phyloP scores from a whole-genome alignment of 257 asterid species.

The Euphrasia confusa region DNA sequence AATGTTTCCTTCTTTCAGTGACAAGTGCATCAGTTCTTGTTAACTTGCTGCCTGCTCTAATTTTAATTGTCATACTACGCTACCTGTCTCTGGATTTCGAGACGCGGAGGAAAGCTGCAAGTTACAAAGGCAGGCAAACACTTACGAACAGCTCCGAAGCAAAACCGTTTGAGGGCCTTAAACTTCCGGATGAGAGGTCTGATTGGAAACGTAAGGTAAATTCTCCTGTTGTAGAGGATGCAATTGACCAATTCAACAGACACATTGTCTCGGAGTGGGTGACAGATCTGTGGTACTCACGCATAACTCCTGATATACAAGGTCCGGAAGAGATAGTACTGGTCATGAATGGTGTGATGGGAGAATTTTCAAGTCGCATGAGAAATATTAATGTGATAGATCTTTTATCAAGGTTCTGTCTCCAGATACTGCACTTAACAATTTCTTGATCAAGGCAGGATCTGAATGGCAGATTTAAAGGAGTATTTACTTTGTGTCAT shows the following conservation, averaged over 20 bases:
- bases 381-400: slow-evolving; percentile 78
- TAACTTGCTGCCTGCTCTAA: slow-evolving; percentile 81
- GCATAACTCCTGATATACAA: slow-evolving; percentile 85
- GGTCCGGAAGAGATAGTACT: slow-evolving; percentile 85
- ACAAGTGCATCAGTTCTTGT: slow-evolving; percentile 87
- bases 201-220: slow-evolving; percentile 88
- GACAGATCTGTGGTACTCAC: slow-evolving; percentile 91
- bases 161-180: slow-evolving; percentile 37
- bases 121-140: slow-evolving; percentile 60
- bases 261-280: slow-evolving; percentile 98
- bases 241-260: slow-evolving; percentile 76
- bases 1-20: slow-evolving; percentile 41
- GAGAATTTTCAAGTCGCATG: slow-evolving; percentile 81
- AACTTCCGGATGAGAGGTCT: slow-evolving; percentile 38
- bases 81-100: slow-evolving; percentile 79
- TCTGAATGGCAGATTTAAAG: slow-evolving; percentile 18
- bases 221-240: slow-evolving; percentile 89
- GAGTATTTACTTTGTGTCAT: slow-evolving; percentile 28
- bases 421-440: slow-evolving; percentile 19
- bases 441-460: slow-evolving; percentile 24
- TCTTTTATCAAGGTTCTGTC: slow-evolving; percentile 74
- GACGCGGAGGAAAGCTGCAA: slow-evolving; percentile 71
- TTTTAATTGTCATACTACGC: slow-evolving; percentile 61
- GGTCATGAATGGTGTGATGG: slow-evolving; percentile 79
- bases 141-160: slow-evolving; percentile 33